A percentile compares a stretch with the other conserved stretches of the same genome.
Evolutionary conservation across 768 basidiomycete species (phyloP).

Genomic region (Mycena sanguinolenta): DNA sequence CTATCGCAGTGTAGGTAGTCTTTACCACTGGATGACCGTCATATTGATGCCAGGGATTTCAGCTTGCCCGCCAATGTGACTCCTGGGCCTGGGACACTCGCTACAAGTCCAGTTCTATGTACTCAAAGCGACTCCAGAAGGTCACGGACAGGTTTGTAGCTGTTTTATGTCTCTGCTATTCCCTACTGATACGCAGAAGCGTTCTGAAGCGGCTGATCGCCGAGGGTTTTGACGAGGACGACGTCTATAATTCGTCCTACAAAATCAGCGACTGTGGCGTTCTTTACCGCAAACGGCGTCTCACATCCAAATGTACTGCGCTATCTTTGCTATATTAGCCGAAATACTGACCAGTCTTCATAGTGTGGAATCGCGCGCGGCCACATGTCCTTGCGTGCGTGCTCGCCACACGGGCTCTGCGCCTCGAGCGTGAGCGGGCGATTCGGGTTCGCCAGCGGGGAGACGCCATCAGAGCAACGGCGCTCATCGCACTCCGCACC

Average conservation of each 20-base stretch:
- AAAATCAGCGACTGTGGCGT: neutral
- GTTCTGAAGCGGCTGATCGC: neutral
- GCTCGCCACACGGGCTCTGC: neutral
- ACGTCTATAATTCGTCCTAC: neutral
- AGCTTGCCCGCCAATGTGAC: neutral
- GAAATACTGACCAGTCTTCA: too few species aligned
- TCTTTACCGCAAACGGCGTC: conserved; percentile 12
- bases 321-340: neutral
- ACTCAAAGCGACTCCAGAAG: neutral
- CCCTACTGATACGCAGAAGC: neutral
- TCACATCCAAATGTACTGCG: conserved; percentile 18
- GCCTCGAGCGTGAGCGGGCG: conserved; percentile 4
- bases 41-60: neutral
- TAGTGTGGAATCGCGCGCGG: conserved; percentile 21
- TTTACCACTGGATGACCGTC: neutral
- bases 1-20: neutral
- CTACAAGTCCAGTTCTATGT: neutral
- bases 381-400: conserved; percentile 8
- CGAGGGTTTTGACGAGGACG: conserved; percentile 6
- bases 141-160: neutral
- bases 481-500: neutral
- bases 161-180: neutral
- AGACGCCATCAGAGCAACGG: neutral
- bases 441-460: neutral
- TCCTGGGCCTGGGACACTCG: neutral